Evolutionary conservation across 164 flowering plant species (phyloP), one percentile per base, ranked within the genome.

Genomic region (Houttuynia cordata): DNA sequence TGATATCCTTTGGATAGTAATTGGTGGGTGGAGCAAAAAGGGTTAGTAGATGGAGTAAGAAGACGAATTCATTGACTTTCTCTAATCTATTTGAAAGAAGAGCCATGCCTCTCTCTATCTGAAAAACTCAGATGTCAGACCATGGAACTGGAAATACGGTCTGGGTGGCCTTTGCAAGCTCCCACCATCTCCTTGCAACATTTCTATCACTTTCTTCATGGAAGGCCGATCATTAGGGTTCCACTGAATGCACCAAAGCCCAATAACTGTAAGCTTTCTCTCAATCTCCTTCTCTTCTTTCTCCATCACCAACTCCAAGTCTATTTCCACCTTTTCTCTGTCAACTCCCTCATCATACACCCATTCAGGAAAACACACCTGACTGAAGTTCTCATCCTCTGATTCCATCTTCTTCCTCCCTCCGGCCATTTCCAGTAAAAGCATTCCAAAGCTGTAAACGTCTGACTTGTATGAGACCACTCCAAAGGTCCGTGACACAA

Each of bases 161-260:
- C 51, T 61, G 14, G 65, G 70, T 24, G 70, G 70, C 18, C 62
- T 50, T 22, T 21, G 19, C 61, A 67, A 57, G 49, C 51, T 54
- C 50, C 52, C 59, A 10, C 21, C 20, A 5, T 41, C 21, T 15
- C 57, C 65, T 57, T 67, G 62, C 15, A 67, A 39, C 70, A 67
- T 67, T 7, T 57, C 39, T 14, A 67, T 37, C 6, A 67, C 65
- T 49, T 18, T 51, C 8, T 37, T 57, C 62, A 67, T 61, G 12
- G 65, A 34, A n/a, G 70, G 65, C 2, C 70, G 53, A 25, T 62
- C 60, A 17, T 51, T 56, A 17, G 70, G 66, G 23, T 56, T 61
- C 56, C 65, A 55, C 40, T 67, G 70, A 47, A 67, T 55, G 49
- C 70, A 61, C 70, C 70, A 67, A 7, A 61, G 56, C 19, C 54